Conservation (phyloP, 73 alveolate genomes). For the Paramecium caudatum region DNA sequence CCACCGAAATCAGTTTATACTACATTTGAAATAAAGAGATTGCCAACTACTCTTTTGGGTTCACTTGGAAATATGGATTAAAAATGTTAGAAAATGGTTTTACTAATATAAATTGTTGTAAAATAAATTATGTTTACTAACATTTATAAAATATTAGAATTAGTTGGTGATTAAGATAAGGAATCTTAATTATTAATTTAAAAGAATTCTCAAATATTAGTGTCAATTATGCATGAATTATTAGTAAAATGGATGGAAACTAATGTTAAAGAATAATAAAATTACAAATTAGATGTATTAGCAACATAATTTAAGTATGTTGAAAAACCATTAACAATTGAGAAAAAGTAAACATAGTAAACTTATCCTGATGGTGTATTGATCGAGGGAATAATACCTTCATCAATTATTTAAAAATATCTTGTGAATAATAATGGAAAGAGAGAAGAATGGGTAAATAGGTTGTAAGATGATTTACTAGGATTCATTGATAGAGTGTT, state of each 20-base stretch:
- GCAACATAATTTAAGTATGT: background rate
- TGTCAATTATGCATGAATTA: constrained; percentile 10
- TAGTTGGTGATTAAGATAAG: too few relatives aligned
- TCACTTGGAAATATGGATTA: background rate
- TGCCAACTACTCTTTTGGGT: background rate
- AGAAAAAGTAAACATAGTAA: background rate
- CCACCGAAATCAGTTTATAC: background rate
- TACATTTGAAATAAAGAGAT: constrained; percentile 11
- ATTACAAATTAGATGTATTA: background rate
- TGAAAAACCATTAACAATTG: background rate
- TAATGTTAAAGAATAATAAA: background rate
- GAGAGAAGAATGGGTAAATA: background rate
- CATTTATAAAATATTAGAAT: too few relatives aligned
- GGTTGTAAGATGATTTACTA: background rate
- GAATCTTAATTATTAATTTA: background rate
- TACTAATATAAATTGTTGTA: background rate
- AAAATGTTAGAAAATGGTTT: background rate
- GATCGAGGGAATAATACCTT: constrained; percentile 13
- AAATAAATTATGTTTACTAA: background rate
- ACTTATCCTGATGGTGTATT: background rate
- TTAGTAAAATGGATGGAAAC: background rate
- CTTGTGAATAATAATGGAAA: background rate
- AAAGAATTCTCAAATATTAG: background rate
- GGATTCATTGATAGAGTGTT: background rate
- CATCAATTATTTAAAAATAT: background rate